These are phyloP conservation scores for Cairneyella variabilis DNA, from an alignment of 495 filamentous ascomycete species.

Conservation along the genomic window DNA sequence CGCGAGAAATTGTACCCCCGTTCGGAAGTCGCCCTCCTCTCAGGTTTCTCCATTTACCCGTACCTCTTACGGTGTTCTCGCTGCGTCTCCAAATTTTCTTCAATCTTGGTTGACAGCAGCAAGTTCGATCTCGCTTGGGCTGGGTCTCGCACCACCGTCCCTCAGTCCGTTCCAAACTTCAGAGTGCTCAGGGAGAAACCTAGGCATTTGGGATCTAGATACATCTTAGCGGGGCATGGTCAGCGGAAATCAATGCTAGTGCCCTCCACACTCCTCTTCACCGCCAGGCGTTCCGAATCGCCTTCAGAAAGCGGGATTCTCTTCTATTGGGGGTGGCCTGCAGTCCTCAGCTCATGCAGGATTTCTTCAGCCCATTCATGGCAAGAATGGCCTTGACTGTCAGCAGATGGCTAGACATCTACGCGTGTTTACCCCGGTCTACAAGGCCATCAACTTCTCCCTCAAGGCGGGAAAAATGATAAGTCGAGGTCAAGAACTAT, in stretches of 20 bases:
- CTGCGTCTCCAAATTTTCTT: neutral
- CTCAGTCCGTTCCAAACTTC: neutral
- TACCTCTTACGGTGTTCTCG: neutral
- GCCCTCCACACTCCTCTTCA: slow-evolving; percentile 1
- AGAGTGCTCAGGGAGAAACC: slow-evolving; percentile 18
- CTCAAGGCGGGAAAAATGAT: too few species aligned
- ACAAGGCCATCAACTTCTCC: too few species aligned
- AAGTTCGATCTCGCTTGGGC: slow-evolving; percentile 12
- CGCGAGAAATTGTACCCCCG: neutral
- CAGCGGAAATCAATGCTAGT: neutral
- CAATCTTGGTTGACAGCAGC: slow-evolving; percentile 12
- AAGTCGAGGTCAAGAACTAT: too few species aligned
- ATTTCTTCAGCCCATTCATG: neutral
- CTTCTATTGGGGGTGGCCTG: neutral
- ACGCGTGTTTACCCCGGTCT: too few species aligned
- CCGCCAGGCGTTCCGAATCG: slow-evolving; percentile 5
- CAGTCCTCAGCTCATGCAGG: neutral
- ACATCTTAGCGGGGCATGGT: slow-evolving; percentile 4
- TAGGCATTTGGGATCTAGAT: neutral
- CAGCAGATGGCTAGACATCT: neutral
- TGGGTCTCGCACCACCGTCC: slow-evolving; percentile 5
- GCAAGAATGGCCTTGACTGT: neutral
- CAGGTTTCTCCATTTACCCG: neutral
- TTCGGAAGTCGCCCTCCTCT: neutral
- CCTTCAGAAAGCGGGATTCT: neutral